These are phyloP conservation scores for Acanthamoeba lenticulata DNA, from an alignment of 208 protist genomes.

Conservation along the genomic window DNA sequence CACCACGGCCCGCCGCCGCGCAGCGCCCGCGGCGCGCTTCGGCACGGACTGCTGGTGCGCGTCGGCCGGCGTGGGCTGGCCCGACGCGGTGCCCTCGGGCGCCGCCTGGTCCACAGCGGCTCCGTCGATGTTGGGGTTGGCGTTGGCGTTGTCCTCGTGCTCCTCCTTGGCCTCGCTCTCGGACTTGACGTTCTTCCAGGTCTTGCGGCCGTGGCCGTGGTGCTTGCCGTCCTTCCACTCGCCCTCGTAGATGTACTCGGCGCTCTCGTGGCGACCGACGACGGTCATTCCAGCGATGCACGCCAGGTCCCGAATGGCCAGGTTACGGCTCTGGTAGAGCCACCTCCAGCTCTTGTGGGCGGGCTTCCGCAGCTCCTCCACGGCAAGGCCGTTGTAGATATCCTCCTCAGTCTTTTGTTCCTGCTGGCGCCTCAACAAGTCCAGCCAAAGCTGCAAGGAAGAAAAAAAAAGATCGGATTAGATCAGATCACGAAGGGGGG, in stretches of 20 bases:
- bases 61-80: neutral
- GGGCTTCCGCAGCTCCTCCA: conserved; percentile 43
- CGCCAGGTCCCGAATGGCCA: neutral
- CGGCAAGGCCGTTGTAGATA: neutral
- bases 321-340: conserved; percentile 31
- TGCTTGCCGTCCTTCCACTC: conserved; percentile 59
- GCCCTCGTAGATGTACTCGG: conserved; percentile 56
- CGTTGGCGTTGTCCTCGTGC: neutral
- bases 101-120: neutral
- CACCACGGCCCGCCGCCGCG: neutral
- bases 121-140: neutral
- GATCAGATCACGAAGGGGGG: too few species aligned
- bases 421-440: neutral
- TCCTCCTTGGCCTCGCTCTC: conserved; percentile 32
- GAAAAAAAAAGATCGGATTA: neutral
- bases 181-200: conserved; percentile 62
- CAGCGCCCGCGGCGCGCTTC: neutral
- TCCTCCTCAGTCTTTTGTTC: neutral
- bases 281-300: neutral
- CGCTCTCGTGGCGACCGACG: conserved; percentile 54
- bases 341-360: conserved; percentile 63
- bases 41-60: conserved; percentile 8
- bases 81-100: neutral
- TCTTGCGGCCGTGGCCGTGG: conserved; percentile 58
- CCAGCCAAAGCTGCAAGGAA: neutral